phyloP scores from a whole-genome alignment of 352 stramenopile species.

The Globisporangium camurandrum region DNA sequence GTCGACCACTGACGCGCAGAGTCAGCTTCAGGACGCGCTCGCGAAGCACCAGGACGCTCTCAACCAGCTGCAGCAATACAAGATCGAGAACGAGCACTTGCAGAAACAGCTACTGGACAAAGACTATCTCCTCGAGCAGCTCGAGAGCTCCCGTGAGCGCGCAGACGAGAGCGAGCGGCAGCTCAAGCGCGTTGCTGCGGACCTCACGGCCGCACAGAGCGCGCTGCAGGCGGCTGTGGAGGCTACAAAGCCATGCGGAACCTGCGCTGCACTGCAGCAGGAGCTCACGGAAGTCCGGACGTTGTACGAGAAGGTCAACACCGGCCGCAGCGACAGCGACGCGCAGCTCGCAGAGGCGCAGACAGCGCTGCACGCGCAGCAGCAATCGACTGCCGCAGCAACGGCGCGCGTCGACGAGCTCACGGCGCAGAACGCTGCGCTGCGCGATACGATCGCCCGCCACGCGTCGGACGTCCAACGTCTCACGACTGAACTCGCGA shows the following conservation, averaged over 20 bases:
- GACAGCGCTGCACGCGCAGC: constrained; percentile 31
- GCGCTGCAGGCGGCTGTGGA: constrained; percentile 28
- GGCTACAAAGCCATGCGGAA: constrained; percentile 22
- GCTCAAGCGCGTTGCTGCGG: constrained; percentile 18
- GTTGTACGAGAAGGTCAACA: constrained; percentile 59
- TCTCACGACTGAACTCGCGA: constrained; percentile 27
- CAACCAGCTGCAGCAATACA: constrained; percentile 53
- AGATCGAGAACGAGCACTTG: constrained; percentile 66
- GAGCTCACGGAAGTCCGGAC: constrained; percentile 42
- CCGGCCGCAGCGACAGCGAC: constrained; percentile 44
- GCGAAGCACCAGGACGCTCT: constrained; percentile 29
- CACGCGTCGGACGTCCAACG: constrained; percentile 46
- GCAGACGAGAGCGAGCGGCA: constrained; percentile 46
- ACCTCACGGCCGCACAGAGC: constrained; percentile 22
- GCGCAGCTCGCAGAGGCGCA: constrained; percentile 50
- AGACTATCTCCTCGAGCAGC: constrained; percentile 57
- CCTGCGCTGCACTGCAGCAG: constrained; percentile 31
- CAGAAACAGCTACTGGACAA: constrained; percentile 63
- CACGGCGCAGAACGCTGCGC: constrained; percentile 39
- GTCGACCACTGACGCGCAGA: constrained; percentile 25
- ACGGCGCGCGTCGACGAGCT: constrained; percentile 40
- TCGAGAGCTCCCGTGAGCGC: constrained; percentile 32
- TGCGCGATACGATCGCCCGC: constrained; percentile 48
- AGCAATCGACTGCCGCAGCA: constrained; percentile 25
- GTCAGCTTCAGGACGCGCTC: constrained; percentile 22